phyloP scores from a whole-genome alignment of 2,329 filamentous ascomycete genomes.

The Rasamsonia emersonii region DNA sequence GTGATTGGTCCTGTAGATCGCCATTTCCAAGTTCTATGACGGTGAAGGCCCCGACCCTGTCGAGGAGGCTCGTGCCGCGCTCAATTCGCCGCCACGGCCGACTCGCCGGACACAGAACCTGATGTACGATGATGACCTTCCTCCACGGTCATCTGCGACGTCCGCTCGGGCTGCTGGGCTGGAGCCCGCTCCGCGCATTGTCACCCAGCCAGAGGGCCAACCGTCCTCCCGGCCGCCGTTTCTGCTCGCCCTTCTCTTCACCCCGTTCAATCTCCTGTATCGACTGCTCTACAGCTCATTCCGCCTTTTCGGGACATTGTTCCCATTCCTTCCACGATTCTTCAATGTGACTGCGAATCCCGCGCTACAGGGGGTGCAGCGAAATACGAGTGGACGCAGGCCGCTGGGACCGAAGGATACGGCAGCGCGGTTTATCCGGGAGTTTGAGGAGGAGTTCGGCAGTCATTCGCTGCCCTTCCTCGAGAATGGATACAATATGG shows the following conservation, averaged over 20 bases:
- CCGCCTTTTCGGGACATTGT: slow-evolving; percentile 64
- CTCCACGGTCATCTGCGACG: slow-evolving; percentile 20
- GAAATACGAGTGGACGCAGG: slow-evolving; percentile 60
- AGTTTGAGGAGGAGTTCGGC: slow-evolving; percentile 93
- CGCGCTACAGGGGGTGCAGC: slow-evolving; percentile 35
- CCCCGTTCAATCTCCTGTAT: slow-evolving; percentile 73
- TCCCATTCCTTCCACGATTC: slow-evolving; percentile 68
- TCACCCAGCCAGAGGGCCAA: slow-evolving; percentile 61
- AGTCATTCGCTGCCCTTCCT: slow-evolving; percentile 59
- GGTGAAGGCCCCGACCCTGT: slow-evolving; percentile 79
- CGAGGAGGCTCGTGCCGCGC: slow-evolving; percentile 62
- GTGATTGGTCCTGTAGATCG: slow-evolving; percentile 55
- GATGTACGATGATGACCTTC: slow-evolving; percentile 36
- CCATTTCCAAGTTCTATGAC: slow-evolving; percentile 95
- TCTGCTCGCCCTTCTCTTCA: slow-evolving; percentile 66
- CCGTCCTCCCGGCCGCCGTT: slow-evolving; percentile 63
- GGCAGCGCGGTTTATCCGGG: slow-evolving; percentile 76
- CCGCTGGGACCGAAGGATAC: slow-evolving; percentile 79
- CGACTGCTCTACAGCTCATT: slow-evolving; percentile 58
- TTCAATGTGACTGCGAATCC: slow-evolving; percentile 38
- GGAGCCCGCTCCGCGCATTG: slow-evolving; percentile 74
- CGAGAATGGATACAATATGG: slow-evolving; percentile 85
- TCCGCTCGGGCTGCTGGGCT: slow-evolving; percentile 32
- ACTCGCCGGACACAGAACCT: slow-evolving; percentile 65
- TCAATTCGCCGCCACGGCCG: slow-evolving; percentile 53